These are phyloP conservation scores for Capsicum chinense DNA, from an alignment of 257 asterid genomes.

Conservation along the genomic window DNA sequence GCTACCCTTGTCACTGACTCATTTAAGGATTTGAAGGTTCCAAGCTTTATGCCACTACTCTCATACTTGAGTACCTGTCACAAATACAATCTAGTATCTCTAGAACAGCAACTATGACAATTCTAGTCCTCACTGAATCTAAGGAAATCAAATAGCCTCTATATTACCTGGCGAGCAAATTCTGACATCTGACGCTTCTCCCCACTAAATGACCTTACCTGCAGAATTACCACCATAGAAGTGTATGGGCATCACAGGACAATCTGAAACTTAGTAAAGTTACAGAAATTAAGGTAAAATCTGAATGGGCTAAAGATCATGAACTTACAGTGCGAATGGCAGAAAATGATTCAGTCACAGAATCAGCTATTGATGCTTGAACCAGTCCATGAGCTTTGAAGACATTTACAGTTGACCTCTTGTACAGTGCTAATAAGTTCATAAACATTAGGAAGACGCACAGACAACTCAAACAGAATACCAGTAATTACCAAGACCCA, in stretches of 20 bases:
- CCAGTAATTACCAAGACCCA: conserved; percentile 20
- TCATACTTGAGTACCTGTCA: conserved; percentile 79
- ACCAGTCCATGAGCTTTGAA: conserved; percentile 93
- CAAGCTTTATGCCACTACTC: conserved; percentile 83
- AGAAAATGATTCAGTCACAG: conserved; percentile 80
- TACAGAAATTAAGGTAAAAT: conserved; percentile 16
- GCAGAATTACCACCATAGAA: conserved; percentile 37
- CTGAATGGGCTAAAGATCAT: conserved; percentile 26
- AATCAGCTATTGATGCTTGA: conserved; percentile 91
- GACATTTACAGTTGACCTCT: conserved; percentile 86
- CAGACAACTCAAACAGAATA: conserved; percentile 20
- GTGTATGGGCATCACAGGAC: conserved; percentile 16
- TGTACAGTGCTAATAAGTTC: conserved; percentile 70
- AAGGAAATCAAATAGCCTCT: conserved; percentile 5
- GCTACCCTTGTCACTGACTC: conserved; percentile 96
- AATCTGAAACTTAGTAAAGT: conserved; percentile 3
- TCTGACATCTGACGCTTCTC: conserved; percentile 93
- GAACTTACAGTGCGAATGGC: conserved; percentile 93
- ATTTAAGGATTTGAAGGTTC: conserved; percentile 80
- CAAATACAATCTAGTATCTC: conserved; percentile 1
- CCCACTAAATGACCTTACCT: conserved; percentile 97
- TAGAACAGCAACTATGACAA: conserved; percentile 14
- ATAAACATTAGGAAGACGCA: conserved; percentile 32
- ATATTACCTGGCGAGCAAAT: conserved; percentile 74
- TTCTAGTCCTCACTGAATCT: not conserved